Percentiles rank a stretch among this genome's conserved stretches.
Evolutionary conservation across 805 yeast genomes (phyloP).

Genomic region (Pichia nakasei): DNA sequence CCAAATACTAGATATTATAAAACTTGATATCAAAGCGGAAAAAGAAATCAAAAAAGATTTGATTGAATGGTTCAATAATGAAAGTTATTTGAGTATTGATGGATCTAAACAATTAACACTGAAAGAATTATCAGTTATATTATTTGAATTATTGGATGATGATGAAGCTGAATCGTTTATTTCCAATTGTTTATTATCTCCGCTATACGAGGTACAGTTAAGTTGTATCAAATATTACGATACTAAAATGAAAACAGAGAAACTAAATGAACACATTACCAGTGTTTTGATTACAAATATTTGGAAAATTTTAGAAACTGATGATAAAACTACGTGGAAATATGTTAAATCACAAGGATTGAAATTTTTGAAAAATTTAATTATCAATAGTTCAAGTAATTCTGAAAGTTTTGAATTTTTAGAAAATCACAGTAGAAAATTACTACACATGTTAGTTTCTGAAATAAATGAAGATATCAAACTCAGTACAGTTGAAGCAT

Average conservation of each 20-base stretch:
- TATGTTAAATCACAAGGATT: conserved; percentile 37
- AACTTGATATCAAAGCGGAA: neutral
- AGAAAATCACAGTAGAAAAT: conserved; percentile 11
- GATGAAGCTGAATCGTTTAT: conserved; percentile 13
- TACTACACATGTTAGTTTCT: conserved; percentile 21
- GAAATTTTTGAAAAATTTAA: conserved; percentile 23
- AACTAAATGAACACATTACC: conserved; percentile 1
- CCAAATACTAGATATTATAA: conserved; percentile 10
- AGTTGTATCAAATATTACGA: conserved; percentile 30
- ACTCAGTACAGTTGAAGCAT: conserved; percentile 39
- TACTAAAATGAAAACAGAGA: neutral
- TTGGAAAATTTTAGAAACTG: conserved; percentile 21
- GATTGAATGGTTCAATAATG: conserved; percentile 26
- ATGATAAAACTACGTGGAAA: conserved; percentile 27
- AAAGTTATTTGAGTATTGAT: conserved; percentile 28
- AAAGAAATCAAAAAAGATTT: neutral
- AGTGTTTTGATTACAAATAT: conserved; percentile 7
- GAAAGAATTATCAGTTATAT: conserved; percentile 23
- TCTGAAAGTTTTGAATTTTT: neutral
- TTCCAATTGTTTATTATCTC: conserved; percentile 29
- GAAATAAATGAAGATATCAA: conserved; percentile 27
- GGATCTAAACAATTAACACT: conserved; percentile 45
- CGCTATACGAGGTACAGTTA: conserved; percentile 37
- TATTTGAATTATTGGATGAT: conserved; percentile 20
- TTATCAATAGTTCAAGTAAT: conserved; percentile 4